A percentile compares a stretch with the other conserved stretches of the same genome.
Evolutionary conservation across 768 basidiomycete genomes (phyloP).

Genomic region (Coprinopsis strossmayeri): DNA sequence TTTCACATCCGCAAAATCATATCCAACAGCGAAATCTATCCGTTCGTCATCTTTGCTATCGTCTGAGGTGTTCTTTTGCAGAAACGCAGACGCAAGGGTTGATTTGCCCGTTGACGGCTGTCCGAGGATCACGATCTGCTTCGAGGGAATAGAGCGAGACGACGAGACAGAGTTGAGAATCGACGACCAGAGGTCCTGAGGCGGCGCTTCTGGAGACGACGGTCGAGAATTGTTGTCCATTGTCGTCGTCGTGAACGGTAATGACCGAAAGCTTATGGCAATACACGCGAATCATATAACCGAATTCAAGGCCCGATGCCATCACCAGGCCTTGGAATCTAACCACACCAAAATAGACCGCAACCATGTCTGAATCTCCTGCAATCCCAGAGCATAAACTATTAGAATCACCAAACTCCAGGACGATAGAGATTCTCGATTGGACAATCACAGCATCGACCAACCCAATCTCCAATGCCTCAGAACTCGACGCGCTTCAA

Average conservation of each 20-base stretch:
- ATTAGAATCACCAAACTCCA: slow-evolving; percentile 61
- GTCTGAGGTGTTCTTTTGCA: slow-evolving; percentile 57
- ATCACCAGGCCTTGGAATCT: not conserved
- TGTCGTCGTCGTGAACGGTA: slow-evolving; percentile 21
- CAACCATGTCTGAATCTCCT: slow-evolving; percentile 21
- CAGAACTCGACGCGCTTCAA: slow-evolving; percentile 66
- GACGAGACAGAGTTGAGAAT: slow-evolving; percentile 86
- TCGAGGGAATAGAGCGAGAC: slow-evolving; percentile 74
- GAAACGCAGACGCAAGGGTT: slow-evolving; percentile 59
- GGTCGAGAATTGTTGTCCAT: slow-evolving; percentile 50
- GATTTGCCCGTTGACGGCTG: slow-evolving; percentile 77
- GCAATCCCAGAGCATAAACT: slow-evolving; percentile 55
- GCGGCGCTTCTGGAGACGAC: slow-evolving; percentile 67
- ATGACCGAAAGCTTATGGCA: not conserved
- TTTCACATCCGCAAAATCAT: slow-evolving; percentile 84
- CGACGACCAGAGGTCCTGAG: slow-evolving; percentile 85
- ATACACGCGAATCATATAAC: not conserved
- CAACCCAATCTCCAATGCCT: slow-evolving; percentile 73
- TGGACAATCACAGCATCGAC: slow-evolving; percentile 72
- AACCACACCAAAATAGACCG: slow-evolving; percentile 10
- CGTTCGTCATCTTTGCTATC: slow-evolving; percentile 53
- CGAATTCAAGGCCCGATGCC: not conserved
- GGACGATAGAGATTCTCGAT: slow-evolving; percentile 56
- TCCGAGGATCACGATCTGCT: slow-evolving; percentile 82
- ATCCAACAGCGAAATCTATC: slow-evolving; percentile 82